Evolutionary conservation across 2,329 filamentous ascomycete genomes (phyloP).

Genomic region (Pezicula rhizophila): DNA sequence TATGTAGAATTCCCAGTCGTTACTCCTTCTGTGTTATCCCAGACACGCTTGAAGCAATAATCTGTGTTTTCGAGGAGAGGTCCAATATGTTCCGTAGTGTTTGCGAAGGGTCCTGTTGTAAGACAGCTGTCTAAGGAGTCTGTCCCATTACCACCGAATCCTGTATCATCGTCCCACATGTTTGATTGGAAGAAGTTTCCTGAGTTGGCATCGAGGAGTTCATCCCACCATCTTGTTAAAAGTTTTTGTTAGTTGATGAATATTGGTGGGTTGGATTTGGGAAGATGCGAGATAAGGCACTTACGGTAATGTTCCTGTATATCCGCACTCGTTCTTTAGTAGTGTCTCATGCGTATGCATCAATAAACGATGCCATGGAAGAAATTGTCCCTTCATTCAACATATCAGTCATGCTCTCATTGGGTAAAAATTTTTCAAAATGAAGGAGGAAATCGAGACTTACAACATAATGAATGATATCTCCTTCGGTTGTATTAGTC

Average conservation of each 20-base stretch:
- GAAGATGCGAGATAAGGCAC: too few relatives aligned
- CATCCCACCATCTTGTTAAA: slow-evolving; percentile 6
- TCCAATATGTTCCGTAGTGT: slow-evolving; percentile 8
- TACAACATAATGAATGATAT: slow-evolving; percentile 8
- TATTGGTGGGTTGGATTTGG: too few relatives aligned
- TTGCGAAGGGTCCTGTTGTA: slow-evolving; percentile 5
- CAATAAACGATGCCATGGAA: slow-evolving; percentile 36
- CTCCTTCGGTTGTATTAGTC: slow-evolving; percentile 27
- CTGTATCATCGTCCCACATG: slow-evolving; percentile 7
- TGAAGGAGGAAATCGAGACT: neutral
- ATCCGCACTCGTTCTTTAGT: slow-evolving; percentile 33
- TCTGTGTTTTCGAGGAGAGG: slow-evolving; percentile 4
- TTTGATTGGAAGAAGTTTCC: slow-evolving; percentile 10
- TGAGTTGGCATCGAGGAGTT: slow-evolving; percentile 7
- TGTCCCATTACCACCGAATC: slow-evolving; percentile 8
- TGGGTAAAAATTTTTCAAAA: neutral
- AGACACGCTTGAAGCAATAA: slow-evolving; percentile 7
- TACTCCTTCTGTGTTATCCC: slow-evolving; percentile 5
- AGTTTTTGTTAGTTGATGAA: too few relatives aligned
- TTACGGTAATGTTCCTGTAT: slow-evolving; percentile 12
- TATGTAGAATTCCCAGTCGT: neutral
- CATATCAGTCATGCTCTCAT: neutral
- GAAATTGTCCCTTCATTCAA: slow-evolving; percentile 27
- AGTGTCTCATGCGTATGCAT: slow-evolving; percentile 30
- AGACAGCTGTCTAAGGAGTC: neutral